Base-by-base conservation (phyloP, 176 grass and related monocot species). In the Hordeum marinum region DNA sequence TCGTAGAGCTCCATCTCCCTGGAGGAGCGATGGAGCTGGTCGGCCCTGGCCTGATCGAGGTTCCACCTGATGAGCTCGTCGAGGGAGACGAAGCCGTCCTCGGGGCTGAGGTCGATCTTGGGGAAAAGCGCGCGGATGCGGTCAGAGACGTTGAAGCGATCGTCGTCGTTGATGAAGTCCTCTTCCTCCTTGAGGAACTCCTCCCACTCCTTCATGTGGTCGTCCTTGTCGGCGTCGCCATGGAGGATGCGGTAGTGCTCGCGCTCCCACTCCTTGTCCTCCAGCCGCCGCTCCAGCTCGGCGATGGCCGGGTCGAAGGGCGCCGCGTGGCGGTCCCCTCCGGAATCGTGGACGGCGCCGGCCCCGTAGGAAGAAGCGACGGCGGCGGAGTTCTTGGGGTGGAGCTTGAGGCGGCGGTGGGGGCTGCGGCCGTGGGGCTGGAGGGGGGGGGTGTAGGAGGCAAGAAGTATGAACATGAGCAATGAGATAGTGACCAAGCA, bases 1-100 rank as follows among this genome's bases (percentile, higher is more conserved):
- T 97, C 84, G 68, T 94, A 90, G 43, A 97, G 92, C 77, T 94
- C 92, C 90, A 94, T 88, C 80, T 97, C 95, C 74, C 90, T 86
- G 12, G 83, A 61, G 7, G 90, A 89, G 72, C 90, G 90, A 43
- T 97, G 88, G 74, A 91, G 76, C 86, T 79, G 84, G 80, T 90
- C 80, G 48, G 81, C 85, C 65, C 78, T 85, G 29, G 80, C 85
- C 87, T 97, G 90, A 69, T 88, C 77, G 83, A 97, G 83, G 45
- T 92, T 94, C 95, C 95, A 94, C 34, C 65, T 69, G 60, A 50
- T 52, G 59, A 97, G 90, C 84, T 97, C 95, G 1, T 92, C 86
- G 68, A 91, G 75, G 34, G 92, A 91, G 40, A 94, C 82, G 65
- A 90, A 88, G 3, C 90, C 92, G 75, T 98, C 95, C 57, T 75